Evolutionary conservation across 495 filamentous ascomycete species (phyloP), one percentile per base, ranked within the genome.

Genomic region (Jackrogersella multiformis): DNA sequence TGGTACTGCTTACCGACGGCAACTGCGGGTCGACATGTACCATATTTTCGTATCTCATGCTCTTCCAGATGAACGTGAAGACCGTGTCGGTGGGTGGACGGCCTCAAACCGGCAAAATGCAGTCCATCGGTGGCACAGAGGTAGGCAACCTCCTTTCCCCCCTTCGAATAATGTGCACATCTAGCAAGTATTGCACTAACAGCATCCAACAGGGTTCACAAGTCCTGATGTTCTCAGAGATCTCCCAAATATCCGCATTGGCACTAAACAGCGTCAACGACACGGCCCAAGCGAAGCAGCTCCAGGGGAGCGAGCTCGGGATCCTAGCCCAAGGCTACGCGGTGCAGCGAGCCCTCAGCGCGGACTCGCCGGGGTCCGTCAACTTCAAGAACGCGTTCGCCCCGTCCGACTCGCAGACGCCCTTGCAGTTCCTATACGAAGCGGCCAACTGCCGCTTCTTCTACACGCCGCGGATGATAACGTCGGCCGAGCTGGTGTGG

Each of bases 1-100:
- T 83, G 39, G 68, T 80, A 38, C 42, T 85, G 60, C 71, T 83
- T 52, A 83, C 82, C 1, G 87, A 90, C 68, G 87, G 88, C 35
- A 79, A 79, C 61, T 91, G 88, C 72, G 82, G 79, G 15, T 88
- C 85, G 0, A 87, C 86, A 1, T 91, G 88, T 73, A 82, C 84
- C 1, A 77, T 87, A 65, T 85, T 89, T 71, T 73, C 75, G n/a
- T 82, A 86, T 28, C 73, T 88, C 5, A 78, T 88, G 55, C 83
- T 88, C 80, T 77, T 81, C 61, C 80, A 85, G 70, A 78, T 64
- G n/a, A 80, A 80, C 36, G 84, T 88, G 0, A 85, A 84, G 46
- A 82, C 82, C n/a, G 78, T 89, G 21, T 78, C 83, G 13, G 78
- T 86, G 28, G 87, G 87, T n/a, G 87, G 87, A 16, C 81, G 82